These are phyloP conservation scores for Fusarium foetens DNA, from an alignment of 2,329 filamentous ascomycete genomes.

Conservation along the genomic window DNA sequence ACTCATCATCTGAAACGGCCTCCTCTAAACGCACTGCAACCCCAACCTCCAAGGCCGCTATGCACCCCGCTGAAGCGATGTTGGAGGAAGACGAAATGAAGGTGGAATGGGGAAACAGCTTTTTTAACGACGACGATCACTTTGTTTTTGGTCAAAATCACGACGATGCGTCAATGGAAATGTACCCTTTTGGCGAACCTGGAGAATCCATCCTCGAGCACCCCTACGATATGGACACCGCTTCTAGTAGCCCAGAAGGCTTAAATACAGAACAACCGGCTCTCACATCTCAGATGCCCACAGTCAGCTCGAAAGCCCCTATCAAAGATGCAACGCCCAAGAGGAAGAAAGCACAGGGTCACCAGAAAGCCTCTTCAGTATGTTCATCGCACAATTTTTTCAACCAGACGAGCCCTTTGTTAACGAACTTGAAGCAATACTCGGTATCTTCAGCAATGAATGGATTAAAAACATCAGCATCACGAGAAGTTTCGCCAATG, in stretches of 20 bases:
- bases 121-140: slow-evolving; percentile 53
- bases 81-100: slow-evolving; percentile 56
- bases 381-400: slow-evolving; percentile 32
- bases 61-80: slow-evolving; percentile 54
- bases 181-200: slow-evolving; percentile 48
- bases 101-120: slow-evolving; percentile 56
- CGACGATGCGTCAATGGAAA: slow-evolving; percentile 42
- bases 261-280: slow-evolving; percentile 47
- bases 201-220: slow-evolving; percentile 57
- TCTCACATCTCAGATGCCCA: slow-evolving; percentile 57
- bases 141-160: slow-evolving; percentile 50
- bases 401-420: not conserved
- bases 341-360: slow-evolving; percentile 37
- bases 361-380: slow-evolving; percentile 54
- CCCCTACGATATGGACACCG: slow-evolving; percentile 68
- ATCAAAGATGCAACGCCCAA: slow-evolving; percentile 43
- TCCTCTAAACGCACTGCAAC: slow-evolving; percentile 59
- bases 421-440: slow-evolving; percentile 57
- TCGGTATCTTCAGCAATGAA: slow-evolving; percentile 63
- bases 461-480: slow-evolving; percentile 57
- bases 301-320: slow-evolving; percentile 50
- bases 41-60: slow-evolving; percentile 57
- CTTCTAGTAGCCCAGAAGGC: slow-evolving; percentile 65
- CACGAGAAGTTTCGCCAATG: slow-evolving; percentile 65
- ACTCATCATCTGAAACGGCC: slow-evolving; percentile 64